Evolutionary conservation across 75 land plant genomes (phyloP).

Genomic region (Pinus taeda): DNA sequence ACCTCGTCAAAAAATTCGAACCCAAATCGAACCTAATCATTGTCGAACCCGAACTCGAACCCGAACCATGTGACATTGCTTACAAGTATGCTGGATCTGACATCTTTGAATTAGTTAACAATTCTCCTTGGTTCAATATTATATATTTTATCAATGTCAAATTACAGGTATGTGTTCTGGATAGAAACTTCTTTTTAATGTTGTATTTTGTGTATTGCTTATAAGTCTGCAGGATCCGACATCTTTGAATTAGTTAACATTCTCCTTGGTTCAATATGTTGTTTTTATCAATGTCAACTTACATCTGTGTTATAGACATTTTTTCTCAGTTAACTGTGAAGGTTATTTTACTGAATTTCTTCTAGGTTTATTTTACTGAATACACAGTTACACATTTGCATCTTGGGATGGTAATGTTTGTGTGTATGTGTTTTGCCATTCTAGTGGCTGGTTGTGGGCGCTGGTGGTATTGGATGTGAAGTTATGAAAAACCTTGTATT

Average conservation of each 20-base stretch:
- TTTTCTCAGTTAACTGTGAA: not conserved
- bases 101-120: not conserved
- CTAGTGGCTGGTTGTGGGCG: constrained; percentile 65
- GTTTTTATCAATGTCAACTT: too few species aligned
- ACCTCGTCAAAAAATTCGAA: too few species aligned
- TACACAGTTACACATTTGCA: not conserved
- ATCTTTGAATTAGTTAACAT: not conserved
- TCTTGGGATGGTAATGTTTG: not conserved
- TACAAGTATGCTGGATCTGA: not conserved
- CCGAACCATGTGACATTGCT: too few species aligned
- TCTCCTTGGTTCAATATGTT: not conserved
- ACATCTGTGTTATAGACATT: too few species aligned
- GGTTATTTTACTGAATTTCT: not conserved
- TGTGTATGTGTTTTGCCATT: constrained; percentile 5
- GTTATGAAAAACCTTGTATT: constrained; percentile 46
- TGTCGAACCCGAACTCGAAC: too few species aligned
- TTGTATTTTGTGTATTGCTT: not conserved
- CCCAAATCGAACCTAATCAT: too few species aligned
- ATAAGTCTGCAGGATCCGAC: not conserved
- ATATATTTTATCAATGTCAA: not conserved
- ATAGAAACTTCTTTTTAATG: not conserved
- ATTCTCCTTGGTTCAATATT: not conserved
- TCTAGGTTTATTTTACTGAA: not conserved
- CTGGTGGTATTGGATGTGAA: constrained; percentile 55
- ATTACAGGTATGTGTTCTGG: not conserved